Evolutionary conservation across 805 yeast species (phyloP), one percentile per base, ranked within the genome.

Genomic region (Candida easanensis): DNA sequence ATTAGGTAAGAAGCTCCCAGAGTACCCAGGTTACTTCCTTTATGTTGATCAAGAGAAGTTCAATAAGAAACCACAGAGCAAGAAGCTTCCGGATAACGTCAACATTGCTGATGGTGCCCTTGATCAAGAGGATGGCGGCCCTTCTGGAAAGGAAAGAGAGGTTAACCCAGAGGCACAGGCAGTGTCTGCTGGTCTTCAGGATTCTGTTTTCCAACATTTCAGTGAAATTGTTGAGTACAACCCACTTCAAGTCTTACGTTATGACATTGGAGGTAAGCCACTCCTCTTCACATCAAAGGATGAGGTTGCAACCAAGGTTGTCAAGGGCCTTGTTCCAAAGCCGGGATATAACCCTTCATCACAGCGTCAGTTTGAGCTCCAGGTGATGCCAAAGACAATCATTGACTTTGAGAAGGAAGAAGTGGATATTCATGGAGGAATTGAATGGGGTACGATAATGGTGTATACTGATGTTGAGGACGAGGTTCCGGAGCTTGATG

Each of bases 371-470:
- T 85, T 88, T 58, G 99, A 93, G 63, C 66, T 91, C 45, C 99
- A 93, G 61, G 63, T 93, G 42, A 91, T 91, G 97, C 99, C 99
- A 2, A 88, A 88, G 60, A 79, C 89, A 41, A 91, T 93, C 41
- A 70, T 87, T 39, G 91, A 88, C 56, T 70, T 93, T 35, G 97
- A 91, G 59, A 71, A 70, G 33, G 63, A 66, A 22, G 57, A 62
- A 25, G 42, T 56, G 66, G 53, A 57, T 62, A 44, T 73, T 63
- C 54, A 74, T 33, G 79, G 79, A 27, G 97, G 98, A 11, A 91
- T 91, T 95, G 95, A 91, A 49, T 93, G 99, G 99, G 98, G 97
- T 1, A 86, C 98, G 0, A 85, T 93, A 23, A 67, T 88, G 20
- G 85, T 91, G 2, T 86, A 82, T 33, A 87, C 97, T 0, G 89